Evolutionary conservation across 2,329 filamentous ascomycete genomes (phyloP), one percentile per base, ranked within the genome.

Genomic region (Paracoccidioides brasiliensis): DNA sequence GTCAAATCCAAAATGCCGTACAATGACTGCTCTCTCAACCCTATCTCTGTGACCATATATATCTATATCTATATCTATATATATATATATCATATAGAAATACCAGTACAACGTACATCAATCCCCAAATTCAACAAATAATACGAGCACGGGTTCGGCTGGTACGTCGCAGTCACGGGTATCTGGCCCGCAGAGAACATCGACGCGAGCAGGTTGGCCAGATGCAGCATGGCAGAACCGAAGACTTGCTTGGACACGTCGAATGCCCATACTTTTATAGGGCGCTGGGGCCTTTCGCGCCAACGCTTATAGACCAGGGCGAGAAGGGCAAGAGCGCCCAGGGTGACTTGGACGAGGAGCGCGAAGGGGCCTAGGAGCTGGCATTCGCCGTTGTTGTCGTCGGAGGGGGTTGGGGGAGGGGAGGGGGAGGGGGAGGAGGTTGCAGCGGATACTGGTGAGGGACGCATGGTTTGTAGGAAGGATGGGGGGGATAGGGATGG

Each of bases 161-260:
- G 76, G 61, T 87, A 87, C 71, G 67, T 61, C 43, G 64, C 69
- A 38, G 62, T 64, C 38, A 72, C 69, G 42, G 73, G 68, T 40
- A 97, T 86, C 64, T 87, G 83, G 3, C 90, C 90, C 55, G 88
- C 91, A 0, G 89, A 94, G 62, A 98, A 79, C 87, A 97, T 89
- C 49, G 89, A 94, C 86, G 98, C 95, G 70, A 95, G 82, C 54
- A 98, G 79, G 68, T 98, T 98, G 62, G 90, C 88, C 46, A 91
- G 78, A 72, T 98, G 93, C 38, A 96, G 83, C 69, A 98, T 78
- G 48, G 90, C 84, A 35, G 90, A 94, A 28, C 93, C 93, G 65
- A 97, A 87, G 54, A 98, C 89, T 76, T 98, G 93, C 76, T 98
- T 98, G 37, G 89, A 95, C 30, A 84, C 93, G 68, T 98, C 93